Evolutionary conservation across 1,139 yeast species (phyloP).

Genomic region (Yamadazyma aaseri): DNA sequence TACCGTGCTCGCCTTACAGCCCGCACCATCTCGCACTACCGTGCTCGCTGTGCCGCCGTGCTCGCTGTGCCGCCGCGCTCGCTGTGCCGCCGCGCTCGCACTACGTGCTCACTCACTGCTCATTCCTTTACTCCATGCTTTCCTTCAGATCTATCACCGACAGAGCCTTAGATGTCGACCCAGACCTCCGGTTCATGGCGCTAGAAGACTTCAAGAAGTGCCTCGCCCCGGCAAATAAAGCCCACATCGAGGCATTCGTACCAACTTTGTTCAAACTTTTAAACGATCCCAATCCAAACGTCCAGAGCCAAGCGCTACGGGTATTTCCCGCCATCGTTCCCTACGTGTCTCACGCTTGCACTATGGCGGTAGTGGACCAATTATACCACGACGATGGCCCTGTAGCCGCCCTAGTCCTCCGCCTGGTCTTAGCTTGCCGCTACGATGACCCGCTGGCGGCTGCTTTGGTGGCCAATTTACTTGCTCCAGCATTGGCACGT

Average conservation of each 20-base stretch:
- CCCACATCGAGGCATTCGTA: slow-evolving; percentile 39
- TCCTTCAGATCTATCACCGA: slow-evolving; percentile 35
- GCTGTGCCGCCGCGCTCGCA: too few relatives aligned
- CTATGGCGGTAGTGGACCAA: slow-evolving; percentile 24
- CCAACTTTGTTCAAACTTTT: slow-evolving; percentile 53
- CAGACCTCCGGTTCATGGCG: slow-evolving; percentile 87
- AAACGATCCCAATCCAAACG: slow-evolving; percentile 69
- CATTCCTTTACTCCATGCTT: slow-evolving; percentile 12
- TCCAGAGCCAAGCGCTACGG: slow-evolving; percentile 74
- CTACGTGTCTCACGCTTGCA: slow-evolving; percentile 25
- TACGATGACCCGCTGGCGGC: slow-evolving; percentile 21
- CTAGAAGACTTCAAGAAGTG: slow-evolving; percentile 66
- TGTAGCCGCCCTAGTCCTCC: slow-evolving; percentile 54
- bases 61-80: too few relatives aligned
- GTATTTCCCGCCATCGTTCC: slow-evolving; percentile 46
- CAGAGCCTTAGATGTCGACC: slow-evolving; percentile 66
- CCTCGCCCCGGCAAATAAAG: slow-evolving; percentile 27
- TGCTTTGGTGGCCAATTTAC: slow-evolving; percentile 21
- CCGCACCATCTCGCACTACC: too few relatives aligned
- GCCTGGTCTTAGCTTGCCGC: slow-evolving; percentile 47
- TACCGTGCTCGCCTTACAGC: too few relatives aligned
- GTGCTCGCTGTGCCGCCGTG: too few relatives aligned
- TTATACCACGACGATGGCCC: slow-evolving; percentile 17
- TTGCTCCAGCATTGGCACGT: slow-evolving; percentile 17
- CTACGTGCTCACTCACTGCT: neutral